Evolutionary conservation across 371 early-diverging fungal genomes (phyloP), one percentile per base, ranked within the genome.

Genomic region (Encephalitozoon hellem): DNA sequence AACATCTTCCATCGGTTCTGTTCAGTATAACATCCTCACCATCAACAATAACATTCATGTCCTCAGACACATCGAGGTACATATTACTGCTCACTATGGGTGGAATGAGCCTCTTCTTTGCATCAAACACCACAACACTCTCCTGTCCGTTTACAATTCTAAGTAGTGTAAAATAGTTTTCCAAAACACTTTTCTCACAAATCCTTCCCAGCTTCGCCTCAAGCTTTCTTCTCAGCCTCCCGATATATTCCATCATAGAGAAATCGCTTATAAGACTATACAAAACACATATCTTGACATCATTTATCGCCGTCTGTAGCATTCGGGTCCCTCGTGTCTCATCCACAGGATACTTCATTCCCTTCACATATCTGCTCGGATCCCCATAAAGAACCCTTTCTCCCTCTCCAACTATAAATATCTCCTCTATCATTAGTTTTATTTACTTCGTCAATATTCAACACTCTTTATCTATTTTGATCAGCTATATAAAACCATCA

Each of bases 351-450:
- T 72, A 59, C 26, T 0, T 0, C 9, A 32, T 23, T 9, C 38
- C 51, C 23, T 18, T 21, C 51, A 34, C 28, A 51, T 65, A 72
- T 12, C 28, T 25, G 11, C 49, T 15, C 4, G 59, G 21, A 30
- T 72, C 47, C 38, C 73, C 73, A 32, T 64, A 47, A 23, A 72
- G 39, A 8, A 72, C 30, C n/a, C 34, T 30, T 4, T 28, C 59
- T n/a, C 51, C 52, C 11, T 65, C 38, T 45, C 38, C 23, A 34
- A 39, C 52, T 65, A 72, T 64, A 65, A 72, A 72, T 47, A 72
- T 64, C 65, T 72, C 73, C 30, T 72, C 66, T 55, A 72, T 72
- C 67, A 67, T 67, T 15, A 21, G 3, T 43, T 42, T 39, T 67
- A n/a, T 59, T 34, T 59, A 32, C 18, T 59, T 38, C 0, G 21